Base-by-base conservation (phyloP, 345 rosid genomes). In the Balakata baccata region DNA sequence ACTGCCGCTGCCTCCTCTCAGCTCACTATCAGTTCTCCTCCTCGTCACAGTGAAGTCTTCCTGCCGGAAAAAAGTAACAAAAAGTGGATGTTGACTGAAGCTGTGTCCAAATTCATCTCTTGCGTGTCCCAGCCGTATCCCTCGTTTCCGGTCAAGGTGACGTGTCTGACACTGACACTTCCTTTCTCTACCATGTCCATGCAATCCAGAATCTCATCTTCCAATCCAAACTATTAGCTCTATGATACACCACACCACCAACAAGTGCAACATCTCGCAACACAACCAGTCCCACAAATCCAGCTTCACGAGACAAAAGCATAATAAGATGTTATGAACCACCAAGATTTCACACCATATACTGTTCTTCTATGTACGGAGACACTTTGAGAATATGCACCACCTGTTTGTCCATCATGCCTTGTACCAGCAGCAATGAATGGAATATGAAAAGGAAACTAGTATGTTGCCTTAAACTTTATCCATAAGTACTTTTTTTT, bases 271-370 rank as follows among this genome's bases (percentile, higher is more conserved):
- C 84, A 78, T 95, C 99, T 73, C 97, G 88, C 58, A 87, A 76
- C 57, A 95, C 76, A 65, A 95, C 84, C 62, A 92, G 70, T 72
- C 89, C 99, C 64, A 91, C 98, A 77, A 95, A 92, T 54, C 86
- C 98, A 76, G 96, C 98, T 92, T 82, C 74, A 80, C 74, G 77
- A 23, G 51, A 22, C 23, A 62, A n/a, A n/a, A 56, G 17, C 18
- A 63, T 11, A 8, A 63, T 62, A 50, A 43, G 16, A 53, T 43
- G 0, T 29, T 0, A 41, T 51, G 20, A 11, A 52, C 49, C 10
- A 3, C 17, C 62, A 51, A 3, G 6, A 1, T 29, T 18, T 34
- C 0, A 41, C 63, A 22, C 8, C 16, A 37, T 5, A 12, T 49
- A n/a, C 18, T 49, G n/a, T 16, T 34, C 9, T 4, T 18, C 16